Conservation (phyloP, 192 early-diverging fungal species). For the Dimargaris verticillata region DNA sequence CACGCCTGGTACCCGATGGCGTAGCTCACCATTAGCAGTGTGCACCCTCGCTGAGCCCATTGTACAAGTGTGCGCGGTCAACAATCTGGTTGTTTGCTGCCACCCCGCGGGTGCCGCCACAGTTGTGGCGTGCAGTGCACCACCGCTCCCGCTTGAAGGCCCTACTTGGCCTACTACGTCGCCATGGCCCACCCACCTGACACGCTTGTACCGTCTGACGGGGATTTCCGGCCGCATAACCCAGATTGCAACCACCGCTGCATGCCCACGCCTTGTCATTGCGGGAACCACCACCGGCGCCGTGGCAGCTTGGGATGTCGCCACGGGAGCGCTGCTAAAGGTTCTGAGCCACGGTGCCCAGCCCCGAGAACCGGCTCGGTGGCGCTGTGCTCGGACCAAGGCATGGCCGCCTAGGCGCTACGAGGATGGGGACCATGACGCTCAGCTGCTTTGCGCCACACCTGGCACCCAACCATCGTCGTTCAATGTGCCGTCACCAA, state of each 20-base stretch:
- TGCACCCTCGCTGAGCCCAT: slow-evolving; percentile 1
- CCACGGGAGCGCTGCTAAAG: not conserved
- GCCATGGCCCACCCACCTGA: not conserved
- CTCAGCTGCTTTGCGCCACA: too few relatives aligned
- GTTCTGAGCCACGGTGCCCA: not conserved
- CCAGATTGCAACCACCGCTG: not conserved
- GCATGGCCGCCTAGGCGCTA: too few relatives aligned
- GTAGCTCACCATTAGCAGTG: not conserved
- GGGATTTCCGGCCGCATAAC: not conserved
- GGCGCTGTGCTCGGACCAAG: too few relatives aligned
- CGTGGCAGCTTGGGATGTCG: not conserved
- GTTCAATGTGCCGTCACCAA: not conserved
- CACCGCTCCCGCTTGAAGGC: not conserved
- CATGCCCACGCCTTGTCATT: not conserved
- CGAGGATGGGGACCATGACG: too few relatives aligned
- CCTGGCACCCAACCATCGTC: too few relatives aligned
- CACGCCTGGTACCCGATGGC: not conserved
- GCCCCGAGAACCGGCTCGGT: too few relatives aligned
- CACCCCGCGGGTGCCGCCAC: not conserved
- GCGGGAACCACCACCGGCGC: not conserved
- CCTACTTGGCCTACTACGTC: not conserved
- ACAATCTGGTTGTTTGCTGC: not conserved
- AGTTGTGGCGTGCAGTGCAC: not conserved
- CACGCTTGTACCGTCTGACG: not conserved
- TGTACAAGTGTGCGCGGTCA: not conserved